Conservation (phyloP, 257 asterid genomes). For the Oldenlandia corymbosa region DNA sequence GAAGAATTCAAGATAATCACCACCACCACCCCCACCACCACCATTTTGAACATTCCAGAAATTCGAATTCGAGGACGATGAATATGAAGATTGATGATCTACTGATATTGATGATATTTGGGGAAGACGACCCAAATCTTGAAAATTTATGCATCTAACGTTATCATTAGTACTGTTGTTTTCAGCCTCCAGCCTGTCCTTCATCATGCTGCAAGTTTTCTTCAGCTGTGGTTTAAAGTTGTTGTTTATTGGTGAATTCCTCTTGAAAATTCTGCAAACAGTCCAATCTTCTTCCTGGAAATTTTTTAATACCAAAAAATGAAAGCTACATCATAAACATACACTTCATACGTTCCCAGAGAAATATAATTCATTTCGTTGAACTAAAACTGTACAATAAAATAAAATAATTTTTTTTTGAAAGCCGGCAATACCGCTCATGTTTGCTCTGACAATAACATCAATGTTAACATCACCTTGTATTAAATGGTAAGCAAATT, state of each 20-base stretch:
- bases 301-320: neutral
- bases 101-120: neutral
- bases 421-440: no score
- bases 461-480: no score
- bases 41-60: slow-evolving; percentile 11
- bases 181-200: slow-evolving; percentile 4
- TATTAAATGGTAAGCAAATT: no score
- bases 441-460: no score
- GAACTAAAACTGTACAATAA: no score
- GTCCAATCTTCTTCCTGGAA: slow-evolving; percentile 39
- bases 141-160: neutral
- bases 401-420: no score
- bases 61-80: slow-evolving; percentile 11
- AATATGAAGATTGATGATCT: slow-evolving; percentile 3
- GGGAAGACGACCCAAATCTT: neutral
- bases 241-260: slow-evolving; percentile 23
- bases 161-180: neutral
- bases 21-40: no score
- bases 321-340: no score
- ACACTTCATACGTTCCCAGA: no score
- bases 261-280: slow-evolving; percentile 32
- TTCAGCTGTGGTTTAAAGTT: slow-evolving; percentile 21
- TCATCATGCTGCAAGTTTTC: neutral
- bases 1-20: slow-evolving; percentile 3
- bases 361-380: no score